These are phyloP conservation scores for Pelargonium australe DNA, from an alignment of 441 rosid species.

Conservation along the genomic window DNA sequence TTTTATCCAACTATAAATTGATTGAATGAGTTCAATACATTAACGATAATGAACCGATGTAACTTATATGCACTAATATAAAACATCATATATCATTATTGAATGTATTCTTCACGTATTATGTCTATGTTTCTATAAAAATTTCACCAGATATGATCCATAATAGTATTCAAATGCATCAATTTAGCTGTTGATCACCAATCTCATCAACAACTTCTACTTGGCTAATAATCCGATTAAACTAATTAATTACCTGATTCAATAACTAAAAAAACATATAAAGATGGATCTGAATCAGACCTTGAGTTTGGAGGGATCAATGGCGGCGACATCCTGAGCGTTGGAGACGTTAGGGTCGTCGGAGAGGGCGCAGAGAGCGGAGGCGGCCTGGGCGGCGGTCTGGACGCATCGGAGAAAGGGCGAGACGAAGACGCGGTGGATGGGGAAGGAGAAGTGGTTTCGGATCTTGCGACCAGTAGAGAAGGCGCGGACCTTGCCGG, in stretches of 20 bases:
- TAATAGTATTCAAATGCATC: too few relatives aligned
- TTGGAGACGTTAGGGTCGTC: slow-evolving; percentile 28
- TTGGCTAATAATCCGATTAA: neutral
- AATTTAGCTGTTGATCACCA: too few relatives aligned
- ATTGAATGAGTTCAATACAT: too few relatives aligned
- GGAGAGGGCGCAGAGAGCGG: slow-evolving; percentile 51
- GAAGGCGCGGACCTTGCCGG: slow-evolving; percentile 12
- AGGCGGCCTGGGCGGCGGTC: slow-evolving; percentile 59
- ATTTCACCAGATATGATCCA: too few relatives aligned
- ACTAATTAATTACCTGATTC: neutral
- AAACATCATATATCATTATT: too few relatives aligned
- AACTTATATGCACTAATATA: too few relatives aligned
- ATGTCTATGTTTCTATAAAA: too few relatives aligned
- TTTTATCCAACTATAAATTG: too few relatives aligned
- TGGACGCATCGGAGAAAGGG: slow-evolving; percentile 86
- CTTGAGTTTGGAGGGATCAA: slow-evolving; percentile 59
- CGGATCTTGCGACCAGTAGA: slow-evolving; percentile 30
- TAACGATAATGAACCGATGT: too few relatives aligned
- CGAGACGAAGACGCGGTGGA: slow-evolving; percentile 78
- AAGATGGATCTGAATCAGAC: slow-evolving; percentile 25
- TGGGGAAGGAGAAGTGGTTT: slow-evolving; percentile 39
- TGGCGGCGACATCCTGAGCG: slow-evolving; percentile 30
- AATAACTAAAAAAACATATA: neutral
- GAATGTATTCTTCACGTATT: too few relatives aligned
- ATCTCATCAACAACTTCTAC: too few relatives aligned